These are phyloP conservation scores for Candida verbasci DNA, from an alignment of 805 yeast genomes.

Conservation along the genomic window DNA sequence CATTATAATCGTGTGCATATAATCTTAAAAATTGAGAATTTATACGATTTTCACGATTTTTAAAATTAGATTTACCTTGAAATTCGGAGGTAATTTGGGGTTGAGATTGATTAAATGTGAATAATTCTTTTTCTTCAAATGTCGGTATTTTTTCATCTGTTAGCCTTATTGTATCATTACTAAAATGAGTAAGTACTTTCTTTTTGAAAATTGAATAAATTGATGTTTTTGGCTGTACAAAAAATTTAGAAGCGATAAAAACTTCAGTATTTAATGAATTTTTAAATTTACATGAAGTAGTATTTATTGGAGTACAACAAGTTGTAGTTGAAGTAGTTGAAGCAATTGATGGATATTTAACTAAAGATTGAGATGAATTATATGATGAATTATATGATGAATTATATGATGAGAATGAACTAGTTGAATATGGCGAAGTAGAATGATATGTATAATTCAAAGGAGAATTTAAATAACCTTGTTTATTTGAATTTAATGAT, in stretches of 20 bases:
- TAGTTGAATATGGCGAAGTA: conserved; percentile 2
- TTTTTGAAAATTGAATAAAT: too few species aligned
- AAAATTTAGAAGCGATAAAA: too few species aligned
- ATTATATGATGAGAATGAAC: conserved; percentile 1
- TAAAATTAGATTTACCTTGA: conserved; percentile 10
- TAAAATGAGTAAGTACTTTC: too few species aligned
- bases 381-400: too few species aligned
- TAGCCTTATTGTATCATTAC: conserved; percentile 11
- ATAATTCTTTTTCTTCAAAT: conserved; percentile 10
- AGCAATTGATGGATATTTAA: not conserved
- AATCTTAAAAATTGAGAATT: conserved; percentile 46
- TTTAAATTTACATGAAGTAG: too few species aligned
- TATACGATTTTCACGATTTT: conserved; percentile 45
- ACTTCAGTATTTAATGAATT: too few species aligned
- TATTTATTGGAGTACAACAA: conserved; percentile 8
- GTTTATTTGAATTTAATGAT: conserved; percentile 1
- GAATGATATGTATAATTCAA: not conserved
- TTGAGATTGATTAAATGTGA: conserved; percentile 10
- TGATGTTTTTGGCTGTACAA: too few species aligned
- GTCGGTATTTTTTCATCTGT: conserved; percentile 15
- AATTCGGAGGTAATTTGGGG: conserved; percentile 3
- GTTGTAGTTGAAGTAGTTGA: conserved; percentile 4
- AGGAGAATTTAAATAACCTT: not conserved
- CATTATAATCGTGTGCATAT: conserved; percentile 47
- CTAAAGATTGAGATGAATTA: not conserved